phyloP scores from a whole-genome alignment of 179 eudicot genomes.

The Vitellaria paradoxa region DNA sequence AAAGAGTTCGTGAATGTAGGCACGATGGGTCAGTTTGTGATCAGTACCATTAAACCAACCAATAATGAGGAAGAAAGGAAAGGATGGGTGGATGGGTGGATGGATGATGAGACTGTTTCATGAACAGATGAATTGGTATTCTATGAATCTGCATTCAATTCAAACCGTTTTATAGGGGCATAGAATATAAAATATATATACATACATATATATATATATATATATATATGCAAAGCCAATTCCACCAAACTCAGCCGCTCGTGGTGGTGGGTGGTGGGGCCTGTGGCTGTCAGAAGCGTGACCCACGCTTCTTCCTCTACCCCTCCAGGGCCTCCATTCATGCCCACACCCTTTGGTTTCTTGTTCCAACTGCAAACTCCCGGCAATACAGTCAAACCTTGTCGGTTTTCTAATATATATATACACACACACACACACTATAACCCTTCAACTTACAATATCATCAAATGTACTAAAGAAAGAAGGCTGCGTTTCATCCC shows the following conservation, averaged over 20 bases:
- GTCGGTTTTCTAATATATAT: neutral
- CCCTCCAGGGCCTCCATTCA: neutral
- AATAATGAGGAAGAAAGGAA: neutral
- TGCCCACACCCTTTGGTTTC: slow-evolving; percentile 23
- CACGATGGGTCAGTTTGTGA: no score
- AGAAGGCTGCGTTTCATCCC: neutral
- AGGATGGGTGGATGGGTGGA: no score
- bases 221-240: neutral
- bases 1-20: neutral
- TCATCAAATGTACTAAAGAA: neutral
- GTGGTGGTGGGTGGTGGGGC: neutral
- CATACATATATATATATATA: no score
- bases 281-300: slow-evolving; percentile 1
- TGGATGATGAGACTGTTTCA: neutral
- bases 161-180: neutral
- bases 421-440: neutral
- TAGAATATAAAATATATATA: no score
- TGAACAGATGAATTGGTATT: neutral
- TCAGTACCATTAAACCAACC: neutral
- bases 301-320: slow-evolving; percentile 16
- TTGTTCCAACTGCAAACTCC: slow-evolving; percentile 14
- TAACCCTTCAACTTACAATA: neutral
- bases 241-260: slow-evolving; percentile 4
- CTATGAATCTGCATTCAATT: neutral
- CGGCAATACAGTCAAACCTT: slow-evolving; percentile 14